Evolutionary conservation across 2,329 filamentous ascomycete genomes (phyloP), one percentile per base, ranked within the genome.

Genomic region (Alternaria atra): DNA sequence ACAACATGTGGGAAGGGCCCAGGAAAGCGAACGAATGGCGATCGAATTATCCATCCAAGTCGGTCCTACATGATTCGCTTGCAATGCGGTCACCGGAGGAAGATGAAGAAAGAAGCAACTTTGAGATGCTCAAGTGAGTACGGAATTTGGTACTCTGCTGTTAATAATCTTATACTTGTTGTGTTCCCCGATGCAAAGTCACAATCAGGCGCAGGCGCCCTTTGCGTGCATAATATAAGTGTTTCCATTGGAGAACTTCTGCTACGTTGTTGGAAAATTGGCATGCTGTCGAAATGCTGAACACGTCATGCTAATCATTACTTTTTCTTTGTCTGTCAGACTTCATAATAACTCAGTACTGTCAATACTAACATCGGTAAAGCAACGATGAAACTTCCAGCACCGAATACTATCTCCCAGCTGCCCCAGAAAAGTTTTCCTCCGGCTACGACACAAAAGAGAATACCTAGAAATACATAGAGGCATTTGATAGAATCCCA

Each of bases 371-470:
- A 42, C 55, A 61, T 58, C 12, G 23, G 50, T 12, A 61, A 23
- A 35, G 59, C 59, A 4, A 61, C 30, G 23, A 58, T 3, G 48
- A 61, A 61, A 35, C 59, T 61, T 46, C 59, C 59, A 44, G 59
- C 59, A 7, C 59, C 55, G n/a, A 61, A 61, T 20, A 39, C 30
- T 51, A 58, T 32, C 23, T 61, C 59, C 59, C 59, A 61, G 15
- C 35, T 58, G 17, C 43, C 44, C 59, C 54, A 54, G 35, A 39
- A 5, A 43, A 61, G 15, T 29, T 17, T 58, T 12, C 50, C 55
- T 3, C 37, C 39, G 2, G 3, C 30, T 3, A 44, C 0, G 32
- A 23, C 13, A 20, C n/a, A 53, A 12, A 43, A 4, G 17, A 53
- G 37, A 8, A 44, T 12, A 44, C 20, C 39, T 1, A 53, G 7